Evolutionary conservation across 176 grass and related monocot species (phyloP).

Genomic region (Lolium multiflorum): DNA sequence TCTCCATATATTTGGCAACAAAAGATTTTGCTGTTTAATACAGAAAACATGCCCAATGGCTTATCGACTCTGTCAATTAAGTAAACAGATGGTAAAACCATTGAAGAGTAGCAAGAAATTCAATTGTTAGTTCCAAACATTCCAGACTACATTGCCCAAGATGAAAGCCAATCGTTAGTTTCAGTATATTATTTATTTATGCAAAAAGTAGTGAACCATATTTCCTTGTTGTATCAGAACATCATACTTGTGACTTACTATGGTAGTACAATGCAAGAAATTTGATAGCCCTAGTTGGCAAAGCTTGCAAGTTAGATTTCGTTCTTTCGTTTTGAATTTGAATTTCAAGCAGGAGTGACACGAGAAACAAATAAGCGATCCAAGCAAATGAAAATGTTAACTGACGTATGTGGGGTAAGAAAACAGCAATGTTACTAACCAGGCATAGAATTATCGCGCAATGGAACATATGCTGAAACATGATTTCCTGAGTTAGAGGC

Average conservation of each 20-base stretch:
- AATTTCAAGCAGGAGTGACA: background rate
- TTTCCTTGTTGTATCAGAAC: too few species aligned
- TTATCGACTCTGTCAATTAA: constrained; percentile 3
- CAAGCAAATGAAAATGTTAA: background rate
- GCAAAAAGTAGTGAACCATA: too few species aligned
- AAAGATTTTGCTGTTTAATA: too few species aligned
- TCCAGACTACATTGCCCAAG: constrained; percentile 10
- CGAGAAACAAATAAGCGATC: background rate
- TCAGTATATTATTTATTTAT: background rate
- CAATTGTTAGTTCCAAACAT: constrained; percentile 14
- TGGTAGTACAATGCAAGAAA: constrained; percentile 14
- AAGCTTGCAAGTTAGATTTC: background rate
- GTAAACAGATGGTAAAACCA: background rate
- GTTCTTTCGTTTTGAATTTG: background rate
- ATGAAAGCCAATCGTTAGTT: constrained; percentile 5
- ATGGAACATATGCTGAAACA: constrained; percentile 12
- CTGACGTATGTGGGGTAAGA: background rate
- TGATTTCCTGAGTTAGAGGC: background rate
- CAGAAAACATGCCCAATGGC: background rate
- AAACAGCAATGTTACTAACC: constrained; percentile 7
- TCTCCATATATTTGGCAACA: constrained; percentile 1
- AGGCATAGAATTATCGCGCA: background rate
- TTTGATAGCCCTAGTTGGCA: background rate
- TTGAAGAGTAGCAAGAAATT: background rate
- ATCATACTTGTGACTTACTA: background rate